Conservation (phyloP, 805 yeast species). For the Spathaspora gorwiae region DNA sequence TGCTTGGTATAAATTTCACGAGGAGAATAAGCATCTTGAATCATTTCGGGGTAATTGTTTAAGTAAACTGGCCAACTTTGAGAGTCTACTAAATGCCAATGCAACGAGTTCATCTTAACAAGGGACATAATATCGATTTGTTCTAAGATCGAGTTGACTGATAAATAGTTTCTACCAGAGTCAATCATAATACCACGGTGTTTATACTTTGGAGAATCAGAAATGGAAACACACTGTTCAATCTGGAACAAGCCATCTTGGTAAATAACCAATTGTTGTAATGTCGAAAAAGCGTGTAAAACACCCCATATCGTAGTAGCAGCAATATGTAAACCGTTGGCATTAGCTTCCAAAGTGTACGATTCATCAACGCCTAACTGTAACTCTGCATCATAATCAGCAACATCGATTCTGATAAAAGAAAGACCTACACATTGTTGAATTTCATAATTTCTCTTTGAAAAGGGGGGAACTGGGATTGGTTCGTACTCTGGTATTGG, state of each 20-base stretch:
- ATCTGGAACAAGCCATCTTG: constrained; percentile 19
- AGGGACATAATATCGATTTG: constrained; percentile 38
- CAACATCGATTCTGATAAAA: constrained; percentile 10
- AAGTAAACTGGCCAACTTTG: constrained; percentile 39
- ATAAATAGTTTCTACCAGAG: constrained; percentile 33
- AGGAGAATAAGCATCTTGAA: constrained; percentile 31
- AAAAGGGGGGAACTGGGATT: background rate
- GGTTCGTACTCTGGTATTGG: constrained; percentile 9
- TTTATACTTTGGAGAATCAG: constrained; percentile 30
- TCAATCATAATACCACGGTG: constrained; percentile 40
- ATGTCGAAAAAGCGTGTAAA: constrained; percentile 34
- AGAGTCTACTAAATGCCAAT: constrained; percentile 38
- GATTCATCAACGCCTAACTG: constrained; percentile 36
- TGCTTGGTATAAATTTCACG: constrained; percentile 23
- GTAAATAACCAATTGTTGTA: constrained; percentile 36
- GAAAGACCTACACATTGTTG: background rate
- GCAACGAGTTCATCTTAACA: constrained; percentile 35
- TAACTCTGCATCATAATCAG: constrained; percentile 19
- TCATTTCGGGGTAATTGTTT: constrained; percentile 31
- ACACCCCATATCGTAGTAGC: constrained; percentile 41
- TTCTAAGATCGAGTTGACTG: constrained; percentile 19
- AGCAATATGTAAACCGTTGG: constrained; percentile 15
- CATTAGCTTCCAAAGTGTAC: constrained; percentile 19
- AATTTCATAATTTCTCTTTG: background rate
- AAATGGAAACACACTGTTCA: constrained; percentile 29